Base-by-base conservation (phyloP, 805 yeast species). In the Gaillardinia entomophila region DNA sequence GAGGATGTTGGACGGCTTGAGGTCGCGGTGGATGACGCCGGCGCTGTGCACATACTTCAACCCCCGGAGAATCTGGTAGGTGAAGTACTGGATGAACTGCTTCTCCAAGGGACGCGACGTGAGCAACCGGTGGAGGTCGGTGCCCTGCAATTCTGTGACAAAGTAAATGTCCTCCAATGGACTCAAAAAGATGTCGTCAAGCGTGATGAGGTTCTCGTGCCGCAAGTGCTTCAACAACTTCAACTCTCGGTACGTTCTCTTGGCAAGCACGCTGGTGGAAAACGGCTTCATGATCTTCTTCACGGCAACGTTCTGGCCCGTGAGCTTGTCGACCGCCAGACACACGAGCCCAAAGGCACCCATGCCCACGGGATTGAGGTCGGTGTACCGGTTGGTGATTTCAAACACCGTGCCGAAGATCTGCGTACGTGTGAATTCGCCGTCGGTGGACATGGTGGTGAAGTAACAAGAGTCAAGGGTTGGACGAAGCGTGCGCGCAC, bases 301-400 rank as follows among this genome's bases (percentile, higher is more conserved):
- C 40, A 92, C 92, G 30, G 99, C 99, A 24, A 92, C 98, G 45
- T 82, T 86, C 58, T 89, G 96, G 34, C 77, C 79, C 0, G 96
- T 88, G 39, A 89, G 73, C 46, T 81, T 85, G 60, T 92, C 98
- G 35, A 81, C 77, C 1, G 98, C 99, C 6, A 96, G 87, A 44
- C 98, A 92, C 25, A 92, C 99, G 13, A 92, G 72, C 4, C 99
- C 99, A 56, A 92, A 92, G 6, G 98, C 98, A 16, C 99, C 99
- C 99, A 92, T 92, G 0, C 99, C 99, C 31, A 92, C 96, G 2
- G 99, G 98, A 52, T 88, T 90, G 40, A 92, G 71, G 53, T 90
- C 96, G 3, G 85, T 75, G 63, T 92, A 92, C 43, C 96, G 66
- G 49, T 77, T 79, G 26, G 97, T 89, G 42, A 88, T 86, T 60